Conservation (phyloP, 164 flowering plant species). For the Magnolia kwangsiensis region DNA sequence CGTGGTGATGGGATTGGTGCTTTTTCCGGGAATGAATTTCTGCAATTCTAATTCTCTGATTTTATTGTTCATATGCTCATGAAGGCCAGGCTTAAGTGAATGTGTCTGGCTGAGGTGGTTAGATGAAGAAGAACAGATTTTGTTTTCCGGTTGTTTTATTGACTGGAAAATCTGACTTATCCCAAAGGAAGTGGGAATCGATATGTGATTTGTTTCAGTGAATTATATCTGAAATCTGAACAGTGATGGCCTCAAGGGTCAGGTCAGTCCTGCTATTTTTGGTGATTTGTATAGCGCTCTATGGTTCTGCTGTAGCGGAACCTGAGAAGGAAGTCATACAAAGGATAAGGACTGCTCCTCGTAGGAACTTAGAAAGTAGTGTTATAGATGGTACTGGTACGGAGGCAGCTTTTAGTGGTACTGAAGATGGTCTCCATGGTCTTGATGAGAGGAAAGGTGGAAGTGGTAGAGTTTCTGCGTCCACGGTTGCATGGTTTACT, state of each 20-base stretch:
- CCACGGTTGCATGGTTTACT: constrained; percentile 81
- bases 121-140: background rate
- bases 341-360: constrained; percentile 57
- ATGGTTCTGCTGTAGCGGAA: constrained; percentile 32
- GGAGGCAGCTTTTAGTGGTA: constrained; percentile 30
- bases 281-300: constrained; percentile 22
- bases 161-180: background rate
- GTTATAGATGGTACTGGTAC: constrained; percentile 68
- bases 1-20: background rate
- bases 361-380: constrained; percentile 35
- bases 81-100: background rate
- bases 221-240: background rate
- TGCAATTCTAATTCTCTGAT: background rate
- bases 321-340: constrained; percentile 22
- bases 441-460: constrained; percentile 37
- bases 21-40: background rate
- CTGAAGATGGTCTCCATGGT: constrained; percentile 20
- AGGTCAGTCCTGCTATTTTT: constrained; percentile 26
- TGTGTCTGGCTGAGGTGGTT: background rate
- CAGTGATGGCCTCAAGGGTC: constrained; percentile 32
- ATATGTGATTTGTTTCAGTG: background rate
- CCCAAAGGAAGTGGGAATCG: background rate
- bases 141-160: background rate
- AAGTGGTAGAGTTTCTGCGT: constrained; percentile 60
- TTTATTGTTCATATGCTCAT: background rate